These are phyloP conservation scores for Fraxinus pennsylvanica DNA, from an alignment of 257 asterid genomes.

Conservation along the genomic window DNA sequence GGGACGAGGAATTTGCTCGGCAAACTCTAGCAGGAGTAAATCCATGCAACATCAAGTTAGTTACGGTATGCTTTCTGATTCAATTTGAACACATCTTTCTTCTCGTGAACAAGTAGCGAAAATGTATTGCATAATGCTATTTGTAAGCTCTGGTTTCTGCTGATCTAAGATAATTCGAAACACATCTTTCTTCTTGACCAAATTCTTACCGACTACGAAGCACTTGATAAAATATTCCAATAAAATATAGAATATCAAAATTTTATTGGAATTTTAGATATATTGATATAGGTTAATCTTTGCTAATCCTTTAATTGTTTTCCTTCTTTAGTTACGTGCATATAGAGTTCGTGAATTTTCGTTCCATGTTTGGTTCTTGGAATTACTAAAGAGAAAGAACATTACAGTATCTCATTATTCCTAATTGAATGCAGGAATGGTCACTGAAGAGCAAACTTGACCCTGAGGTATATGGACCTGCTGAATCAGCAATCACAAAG, in stretches of 20 bases:
- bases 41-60: slow-evolving; percentile 56
- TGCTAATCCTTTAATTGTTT: too few species aligned
- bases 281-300: too few species aligned
- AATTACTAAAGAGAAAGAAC: not conserved
- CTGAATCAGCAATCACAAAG: slow-evolving; percentile 62
- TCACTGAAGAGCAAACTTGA: slow-evolving; percentile 78
- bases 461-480: slow-evolving; percentile 68
- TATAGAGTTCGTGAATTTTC: not conserved
- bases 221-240: not conserved
- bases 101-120: not conserved
- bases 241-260: too few species aligned
- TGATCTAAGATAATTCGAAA: not conserved
- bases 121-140: not conserved
- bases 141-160: too few species aligned
- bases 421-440: slow-evolving; percentile 53
- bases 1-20: slow-evolving; percentile 72
- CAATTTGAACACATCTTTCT: not conserved
- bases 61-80: slow-evolving; percentile 43
- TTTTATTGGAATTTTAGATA: not conserved
- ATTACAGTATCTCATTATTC: not conserved
- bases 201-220: not conserved
- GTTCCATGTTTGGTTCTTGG: not conserved
- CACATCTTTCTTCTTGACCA: too few species aligned
- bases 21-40: slow-evolving; percentile 74
- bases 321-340: not conserved